phyloP scores from a whole-genome alignment of 306 rosid genomes.

The Quercus ilex region DNA sequence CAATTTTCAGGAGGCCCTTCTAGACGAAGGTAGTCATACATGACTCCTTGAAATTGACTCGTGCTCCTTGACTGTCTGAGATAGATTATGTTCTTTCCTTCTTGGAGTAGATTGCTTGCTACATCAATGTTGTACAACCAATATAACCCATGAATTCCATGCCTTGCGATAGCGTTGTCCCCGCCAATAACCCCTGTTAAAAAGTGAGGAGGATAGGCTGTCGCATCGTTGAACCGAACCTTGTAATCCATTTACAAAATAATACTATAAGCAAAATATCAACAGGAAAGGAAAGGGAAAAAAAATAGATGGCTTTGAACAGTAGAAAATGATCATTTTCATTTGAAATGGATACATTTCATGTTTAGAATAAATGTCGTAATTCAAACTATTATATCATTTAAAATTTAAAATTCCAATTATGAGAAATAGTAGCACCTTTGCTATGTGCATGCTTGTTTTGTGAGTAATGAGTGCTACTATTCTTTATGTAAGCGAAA shows the following conservation, averaged over 20 bases:
- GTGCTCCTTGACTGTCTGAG: slow-evolving; percentile 43
- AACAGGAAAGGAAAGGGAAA: not conserved
- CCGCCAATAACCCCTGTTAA: slow-evolving; percentile 44
- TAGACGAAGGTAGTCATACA: slow-evolving; percentile 85
- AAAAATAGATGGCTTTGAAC: not conserved
- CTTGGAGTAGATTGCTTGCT: slow-evolving; percentile 16
- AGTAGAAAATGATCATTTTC: too few species aligned
- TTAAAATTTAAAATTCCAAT: too few species aligned
- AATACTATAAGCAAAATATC: not conserved
- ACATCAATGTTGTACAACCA: slow-evolving; percentile 35
- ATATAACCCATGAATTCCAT: slow-evolving; percentile 74
- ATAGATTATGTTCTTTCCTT: slow-evolving; percentile 56
- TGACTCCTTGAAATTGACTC: slow-evolving; percentile 42
- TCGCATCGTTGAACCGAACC: slow-evolving; percentile 56
- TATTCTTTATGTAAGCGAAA: not conserved
- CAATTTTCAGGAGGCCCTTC: slow-evolving; percentile 50
- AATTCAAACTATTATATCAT: too few species aligned
- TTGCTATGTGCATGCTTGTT: too few species aligned
- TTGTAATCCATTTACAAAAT: slow-evolving; percentile 11
- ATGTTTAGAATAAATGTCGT: too few species aligned
- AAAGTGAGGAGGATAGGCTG: not conserved
- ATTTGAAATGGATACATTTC: too few species aligned
- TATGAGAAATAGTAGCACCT: too few species aligned
- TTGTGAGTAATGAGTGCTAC: too few species aligned
- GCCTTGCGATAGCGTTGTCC: slow-evolving; percentile 81